phyloP scores from a whole-genome alignment of 306 rosid species.

The Hippophae gyantsensis region DNA sequence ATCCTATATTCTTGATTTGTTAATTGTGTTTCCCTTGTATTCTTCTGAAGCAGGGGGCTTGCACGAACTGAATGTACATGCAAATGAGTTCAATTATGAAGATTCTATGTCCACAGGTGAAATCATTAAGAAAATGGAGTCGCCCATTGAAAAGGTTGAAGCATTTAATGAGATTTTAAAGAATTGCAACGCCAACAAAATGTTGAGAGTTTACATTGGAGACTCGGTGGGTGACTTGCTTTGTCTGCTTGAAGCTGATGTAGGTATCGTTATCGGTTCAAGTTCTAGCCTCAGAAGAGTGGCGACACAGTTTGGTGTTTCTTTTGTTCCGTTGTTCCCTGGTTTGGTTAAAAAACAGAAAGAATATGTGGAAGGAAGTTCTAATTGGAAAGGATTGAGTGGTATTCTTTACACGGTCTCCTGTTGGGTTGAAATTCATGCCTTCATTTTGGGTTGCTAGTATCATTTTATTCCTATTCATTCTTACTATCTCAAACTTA shows the following conservation, averaged over 20 bases:
- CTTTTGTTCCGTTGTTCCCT: constrained; percentile 15
- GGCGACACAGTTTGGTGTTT: constrained; percentile 18
- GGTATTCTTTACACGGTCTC: too few relatives aligned
- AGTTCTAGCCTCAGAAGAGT: constrained; percentile 14
- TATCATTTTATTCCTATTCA: too few relatives aligned
- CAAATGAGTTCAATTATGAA: constrained; percentile 18
- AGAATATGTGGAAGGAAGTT: too few relatives aligned
- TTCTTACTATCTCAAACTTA: too few relatives aligned
- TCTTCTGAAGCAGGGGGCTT: constrained; percentile 7
- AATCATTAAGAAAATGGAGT: constrained; percentile 19
- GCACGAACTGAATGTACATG: constrained; percentile 9
- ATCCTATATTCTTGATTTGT: not conserved
- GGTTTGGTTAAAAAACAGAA: constrained; percentile 17
- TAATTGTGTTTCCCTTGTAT: not conserved
- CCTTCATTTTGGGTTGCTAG: too few relatives aligned
- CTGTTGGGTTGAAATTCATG: too few relatives aligned
- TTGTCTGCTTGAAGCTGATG: constrained; percentile 25
- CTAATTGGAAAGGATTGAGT: too few relatives aligned
- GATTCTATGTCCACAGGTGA: constrained; percentile 15
- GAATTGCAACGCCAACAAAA: not conserved
- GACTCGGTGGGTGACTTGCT: constrained; percentile 24
- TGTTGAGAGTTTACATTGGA: constrained; percentile 21
- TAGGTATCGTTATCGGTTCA: constrained; percentile 19
- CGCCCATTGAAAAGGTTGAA: constrained; percentile 19
- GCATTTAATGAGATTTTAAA: constrained; percentile 7